phyloP scores from a whole-genome alignment of 2,329 filamentous ascomycete species.

The Fulvia fulva region DNA sequence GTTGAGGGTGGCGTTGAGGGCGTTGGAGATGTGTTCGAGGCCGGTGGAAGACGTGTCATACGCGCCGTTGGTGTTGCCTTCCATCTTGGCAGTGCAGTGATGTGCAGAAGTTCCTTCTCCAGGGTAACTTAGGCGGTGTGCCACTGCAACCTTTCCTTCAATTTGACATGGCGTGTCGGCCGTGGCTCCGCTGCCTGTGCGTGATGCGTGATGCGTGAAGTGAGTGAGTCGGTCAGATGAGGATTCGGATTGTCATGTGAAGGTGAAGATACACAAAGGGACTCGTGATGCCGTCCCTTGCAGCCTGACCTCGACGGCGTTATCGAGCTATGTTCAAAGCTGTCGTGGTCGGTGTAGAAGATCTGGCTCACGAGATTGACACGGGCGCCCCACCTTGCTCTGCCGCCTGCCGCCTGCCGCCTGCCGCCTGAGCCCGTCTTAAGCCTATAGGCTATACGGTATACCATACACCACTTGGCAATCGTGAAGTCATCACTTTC shows the following conservation, averaged over 20 bases:
- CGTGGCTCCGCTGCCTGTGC: background rate
- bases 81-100: slow-evolving; percentile 5
- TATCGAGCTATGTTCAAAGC: background rate
- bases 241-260: background rate
- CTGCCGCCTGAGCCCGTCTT: too few species aligned
- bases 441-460: too few species aligned
- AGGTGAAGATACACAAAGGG: background rate
- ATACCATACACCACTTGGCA: background rate
- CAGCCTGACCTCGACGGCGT: background rate
- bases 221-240: background rate
- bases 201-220: background rate
- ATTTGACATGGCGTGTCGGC: background rate
- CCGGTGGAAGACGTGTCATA: slow-evolving; percentile 14
- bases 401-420: background rate
- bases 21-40: slow-evolving; percentile 70
- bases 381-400: background rate
- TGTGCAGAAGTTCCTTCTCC: background rate
- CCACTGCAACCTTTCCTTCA: background rate
- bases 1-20: slow-evolving; percentile 82
- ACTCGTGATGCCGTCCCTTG: background rate
- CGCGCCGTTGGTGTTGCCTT: slow-evolving; percentile 12
- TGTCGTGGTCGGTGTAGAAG: background rate
- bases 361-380: background rate
- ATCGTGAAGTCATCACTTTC: background rate
- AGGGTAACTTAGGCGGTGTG: background rate